Base-by-base conservation (phyloP, 176 grass and related monocot genomes). In the Aegilops sharonensis region DNA sequence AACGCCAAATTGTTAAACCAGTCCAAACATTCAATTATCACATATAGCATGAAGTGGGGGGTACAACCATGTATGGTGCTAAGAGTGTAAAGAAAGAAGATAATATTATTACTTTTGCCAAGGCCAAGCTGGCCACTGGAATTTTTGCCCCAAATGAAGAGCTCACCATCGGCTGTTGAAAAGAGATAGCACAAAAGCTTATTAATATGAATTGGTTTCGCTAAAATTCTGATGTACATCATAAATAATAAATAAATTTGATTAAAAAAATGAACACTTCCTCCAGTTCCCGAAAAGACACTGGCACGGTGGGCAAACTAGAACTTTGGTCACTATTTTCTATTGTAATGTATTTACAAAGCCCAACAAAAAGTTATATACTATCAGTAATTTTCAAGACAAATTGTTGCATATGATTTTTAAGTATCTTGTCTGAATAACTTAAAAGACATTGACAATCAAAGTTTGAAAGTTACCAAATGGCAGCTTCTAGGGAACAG, bases 41-140 rank as follows among this genome's bases (percentile, higher is more conserved):
- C 32, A 82, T 85, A 90, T 29, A 50, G 21, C 72, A 78, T 78
- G n/a, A 87, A 83, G 30, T 45, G 24, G 56, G 54, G 31, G 12
- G 3, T 35, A 88, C 8, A 88, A 15, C 72, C 21, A 82, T 85
- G 45, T 6, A 24, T 62, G 64, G 8, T 40, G 15, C 62, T 82
- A 81, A 68, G 56, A 59, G 67, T 85, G 45, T 27, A 50, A 87
- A 76, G 34, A 79, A 75, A 50, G 15, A 29, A 36, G 29, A 79
- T 80, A 18, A 83, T 20, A 34, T 37, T 57, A 60, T 86, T 98
- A 98, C 95, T 89, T 93, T 94, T 98, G 67, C 95, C 95, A 86
- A 98, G 91, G 32, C 95, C 95, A 89, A 98, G 95, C 85, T 98
- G 95, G 64, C 95, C 95, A 87, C 88, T 92, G 12, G 95, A 98